Conservation (phyloP, 2,329 filamentous ascomycete genomes). For the Lecanosticta acicola region DNA sequence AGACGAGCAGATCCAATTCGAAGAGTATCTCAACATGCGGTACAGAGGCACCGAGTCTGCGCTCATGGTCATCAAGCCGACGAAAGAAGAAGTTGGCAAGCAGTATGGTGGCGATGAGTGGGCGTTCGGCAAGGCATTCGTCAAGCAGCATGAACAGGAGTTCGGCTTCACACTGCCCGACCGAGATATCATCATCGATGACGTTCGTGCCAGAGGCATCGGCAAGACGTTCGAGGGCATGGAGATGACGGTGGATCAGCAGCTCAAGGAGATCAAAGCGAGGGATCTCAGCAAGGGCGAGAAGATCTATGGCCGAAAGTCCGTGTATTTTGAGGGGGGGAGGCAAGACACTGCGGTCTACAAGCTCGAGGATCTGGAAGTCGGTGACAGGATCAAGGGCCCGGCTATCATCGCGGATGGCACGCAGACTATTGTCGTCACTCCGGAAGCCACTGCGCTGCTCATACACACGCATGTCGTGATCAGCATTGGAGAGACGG, state of each 20-base stretch:
- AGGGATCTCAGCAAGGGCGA: conserved; percentile 51
- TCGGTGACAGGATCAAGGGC: conserved; percentile 68
- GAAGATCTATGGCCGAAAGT: conserved; percentile 60
- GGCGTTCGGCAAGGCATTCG: conserved; percentile 79
- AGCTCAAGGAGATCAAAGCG: conserved; percentile 64
- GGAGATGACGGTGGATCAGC: conserved; percentile 77
- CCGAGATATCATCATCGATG: conserved; percentile 82
- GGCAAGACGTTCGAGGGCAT: conserved; percentile 78
- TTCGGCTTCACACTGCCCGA: conserved; percentile 86
- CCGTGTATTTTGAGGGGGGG: conserved; percentile 81
- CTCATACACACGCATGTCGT: conserved; percentile 83
- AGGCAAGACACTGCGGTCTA: conserved; percentile 74
- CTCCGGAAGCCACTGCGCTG: conserved; percentile 68
- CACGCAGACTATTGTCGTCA: conserved; percentile 87
- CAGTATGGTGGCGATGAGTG: conserved; percentile 62
- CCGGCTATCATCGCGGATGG: conserved; percentile 83
- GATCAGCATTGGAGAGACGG: conserved; percentile 65
- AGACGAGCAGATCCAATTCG: conserved; percentile 69
- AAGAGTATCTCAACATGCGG: conserved; percentile 91
- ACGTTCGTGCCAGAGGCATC: conserved; percentile 81
- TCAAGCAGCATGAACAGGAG: conserved; percentile 83
- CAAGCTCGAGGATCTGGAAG: conserved; percentile 66
- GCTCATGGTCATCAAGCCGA: conserved; percentile 79
- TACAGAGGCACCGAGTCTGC: conserved; percentile 88
- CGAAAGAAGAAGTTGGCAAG: conserved; percentile 53